Percentiles rank a stretch among this genome's conserved stretches.
These are phyloP conservation scores for Chloris gayana DNA, from an alignment of 176 grass and related monocot genomes.

Conservation along the genomic window DNA sequence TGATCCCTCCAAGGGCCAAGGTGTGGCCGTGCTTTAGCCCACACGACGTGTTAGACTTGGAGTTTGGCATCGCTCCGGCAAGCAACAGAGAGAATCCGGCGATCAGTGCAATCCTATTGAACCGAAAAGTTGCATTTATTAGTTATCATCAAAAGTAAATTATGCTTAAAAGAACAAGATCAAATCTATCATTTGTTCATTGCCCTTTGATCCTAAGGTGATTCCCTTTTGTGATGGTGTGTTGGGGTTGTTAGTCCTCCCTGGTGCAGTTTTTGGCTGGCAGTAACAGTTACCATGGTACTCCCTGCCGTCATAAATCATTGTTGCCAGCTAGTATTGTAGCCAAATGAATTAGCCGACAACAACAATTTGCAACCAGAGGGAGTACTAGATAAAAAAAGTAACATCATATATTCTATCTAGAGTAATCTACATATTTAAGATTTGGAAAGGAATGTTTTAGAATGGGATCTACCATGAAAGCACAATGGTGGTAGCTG, in stretches of 20 bases:
- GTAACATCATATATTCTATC: not conserved
- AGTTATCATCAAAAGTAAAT: not conserved
- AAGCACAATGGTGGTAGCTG: constrained; percentile 60
- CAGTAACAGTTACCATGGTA: not conserved
- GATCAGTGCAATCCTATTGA: constrained; percentile 63
- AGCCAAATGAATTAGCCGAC: no score
- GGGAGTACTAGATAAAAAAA: no score
- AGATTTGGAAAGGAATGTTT: not conserved
- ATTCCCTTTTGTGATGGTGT: no score
- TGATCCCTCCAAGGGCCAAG: constrained; percentile 70
- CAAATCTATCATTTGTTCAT: not conserved
- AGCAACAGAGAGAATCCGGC: constrained; percentile 79
- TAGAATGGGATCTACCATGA: constrained; percentile 70
- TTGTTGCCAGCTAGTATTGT: no score
- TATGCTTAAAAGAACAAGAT: not conserved
- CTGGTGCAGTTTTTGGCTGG: not conserved
- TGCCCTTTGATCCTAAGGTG: no score
- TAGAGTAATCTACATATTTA: not conserved
- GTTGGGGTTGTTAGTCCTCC: not conserved
- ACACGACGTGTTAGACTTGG: constrained; percentile 58
- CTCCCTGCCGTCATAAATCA: no score
- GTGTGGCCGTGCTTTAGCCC: constrained; percentile 70
- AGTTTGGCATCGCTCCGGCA: constrained; percentile 72
- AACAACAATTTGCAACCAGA: no score
- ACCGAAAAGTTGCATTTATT: not conserved